These are phyloP conservation scores for Neopestalotiopsis sp. DNA, from an alignment of 2,329 filamentous ascomycete species.

Conservation along the genomic window DNA sequence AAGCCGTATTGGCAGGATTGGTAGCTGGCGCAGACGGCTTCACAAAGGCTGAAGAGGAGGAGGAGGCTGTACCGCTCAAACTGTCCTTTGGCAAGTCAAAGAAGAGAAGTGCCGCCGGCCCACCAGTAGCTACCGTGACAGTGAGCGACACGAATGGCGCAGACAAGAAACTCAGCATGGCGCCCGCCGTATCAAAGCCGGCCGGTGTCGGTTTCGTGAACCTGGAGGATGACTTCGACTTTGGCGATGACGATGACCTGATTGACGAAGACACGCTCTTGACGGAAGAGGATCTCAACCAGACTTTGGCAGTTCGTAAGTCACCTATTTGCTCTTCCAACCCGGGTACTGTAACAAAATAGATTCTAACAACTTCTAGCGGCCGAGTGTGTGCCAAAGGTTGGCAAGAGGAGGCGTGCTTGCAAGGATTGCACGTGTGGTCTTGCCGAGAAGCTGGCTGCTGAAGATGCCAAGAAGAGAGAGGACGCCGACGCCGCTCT, in stretches of 20 bases:
- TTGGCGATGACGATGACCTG: slow-evolving; percentile 76
- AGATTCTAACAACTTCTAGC: slow-evolving; percentile 54
- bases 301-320: slow-evolving; percentile 81
- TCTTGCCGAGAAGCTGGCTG: slow-evolving; percentile 81
- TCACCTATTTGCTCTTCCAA: slow-evolving; percentile 28
- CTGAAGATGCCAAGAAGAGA: slow-evolving; percentile 78
- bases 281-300: slow-evolving; percentile 81
- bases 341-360: neutral
- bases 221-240: slow-evolving; percentile 66
- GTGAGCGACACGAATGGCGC: slow-evolving; percentile 45
- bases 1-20: slow-evolving; percentile 84
- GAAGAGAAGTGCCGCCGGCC: slow-evolving; percentile 46
- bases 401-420: slow-evolving; percentile 85
- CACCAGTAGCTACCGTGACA: slow-evolving; percentile 34
- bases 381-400: slow-evolving; percentile 83
- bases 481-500: slow-evolving; percentile 65
- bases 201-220: slow-evolving; percentile 72
- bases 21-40: slow-evolving; percentile 69
- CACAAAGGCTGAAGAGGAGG: slow-evolving; percentile 71
- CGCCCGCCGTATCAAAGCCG: slow-evolving; percentile 46
- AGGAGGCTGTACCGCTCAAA: slow-evolving; percentile 59
- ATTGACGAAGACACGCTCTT: slow-evolving; percentile 91
- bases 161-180: slow-evolving; percentile 38
- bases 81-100: slow-evolving; percentile 71
- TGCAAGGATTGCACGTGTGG: slow-evolving; percentile 99